These are phyloP conservation scores for Ulota crispa DNA, from an alignment of 225 moss, liverwort and hornwort genomes.

Conservation along the genomic window DNA sequence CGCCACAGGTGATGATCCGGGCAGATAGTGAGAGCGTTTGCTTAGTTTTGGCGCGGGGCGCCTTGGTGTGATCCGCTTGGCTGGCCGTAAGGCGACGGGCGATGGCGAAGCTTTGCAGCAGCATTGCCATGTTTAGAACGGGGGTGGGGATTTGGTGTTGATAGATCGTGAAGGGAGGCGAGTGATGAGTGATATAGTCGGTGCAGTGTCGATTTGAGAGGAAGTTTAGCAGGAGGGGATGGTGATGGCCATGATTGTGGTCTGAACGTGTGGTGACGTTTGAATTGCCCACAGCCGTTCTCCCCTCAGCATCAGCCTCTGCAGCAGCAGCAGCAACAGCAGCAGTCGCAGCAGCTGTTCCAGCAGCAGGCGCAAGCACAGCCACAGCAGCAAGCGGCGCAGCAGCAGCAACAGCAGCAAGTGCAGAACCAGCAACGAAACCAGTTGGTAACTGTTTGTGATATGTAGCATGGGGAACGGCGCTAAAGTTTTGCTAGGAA, in stretches of 20 bases:
- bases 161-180: neutral
- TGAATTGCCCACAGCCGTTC: slow-evolving; percentile 29
- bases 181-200: neutral
- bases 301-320: slow-evolving; percentile 44
- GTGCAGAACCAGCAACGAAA: neutral
- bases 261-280: neutral
- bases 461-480: neutral
- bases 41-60: neutral
- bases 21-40: neutral
- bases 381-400: neutral
- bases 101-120: neutral
- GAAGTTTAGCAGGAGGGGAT: neutral
- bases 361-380: slow-evolving; percentile 30
- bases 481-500: neutral
- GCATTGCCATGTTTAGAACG: neutral
- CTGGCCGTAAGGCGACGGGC: neutral
- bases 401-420: neutral
- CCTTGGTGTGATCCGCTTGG: neutral
- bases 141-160: neutral
- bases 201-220: neutral
- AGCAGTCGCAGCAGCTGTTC: neutral
- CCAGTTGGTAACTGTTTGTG: neutral
- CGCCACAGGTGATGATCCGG: slow-evolving; percentile 37
- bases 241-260: neutral
- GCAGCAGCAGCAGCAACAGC: slow-evolving; percentile 23